Percentiles rank a stretch among this genome's conserved stretches.
Evolutionary conservation across 305 asterid genomes (phyloP).

Genomic region (Fraxinus floribunda): DNA sequence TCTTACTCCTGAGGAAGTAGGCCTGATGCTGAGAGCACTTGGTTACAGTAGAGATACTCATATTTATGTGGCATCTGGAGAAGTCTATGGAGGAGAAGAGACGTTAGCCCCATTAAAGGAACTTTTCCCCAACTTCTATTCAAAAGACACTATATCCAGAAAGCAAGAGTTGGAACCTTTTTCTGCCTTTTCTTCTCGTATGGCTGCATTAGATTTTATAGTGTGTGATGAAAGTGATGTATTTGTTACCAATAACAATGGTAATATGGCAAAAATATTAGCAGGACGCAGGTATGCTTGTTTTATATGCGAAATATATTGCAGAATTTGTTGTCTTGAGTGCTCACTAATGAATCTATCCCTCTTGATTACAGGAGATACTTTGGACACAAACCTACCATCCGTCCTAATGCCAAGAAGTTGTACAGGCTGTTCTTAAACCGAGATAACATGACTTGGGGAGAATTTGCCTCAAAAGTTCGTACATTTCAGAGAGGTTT

Average conservation of each 20-base stretch:
- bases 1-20: constrained; percentile 95
- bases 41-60: constrained; percentile 77
- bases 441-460: constrained; percentile 74
- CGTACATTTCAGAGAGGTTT: constrained; percentile 69
- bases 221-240: constrained; percentile 96
- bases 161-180: constrained; percentile 69
- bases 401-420: constrained; percentile 92
- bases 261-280: constrained; percentile 95
- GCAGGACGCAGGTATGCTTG: constrained; percentile 82
- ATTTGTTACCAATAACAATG: constrained; percentile 92
- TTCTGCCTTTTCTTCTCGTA: constrained; percentile 78
- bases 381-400: constrained; percentile 93
- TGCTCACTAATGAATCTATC: constrained; percentile 12
- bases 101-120: constrained; percentile 86
- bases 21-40: constrained; percentile 85
- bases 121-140: constrained; percentile 83
- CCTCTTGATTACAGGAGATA: constrained; percentile 69
- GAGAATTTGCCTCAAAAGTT: constrained; percentile 55
- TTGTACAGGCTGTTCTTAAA: constrained; percentile 56
- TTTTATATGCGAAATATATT: background rate
- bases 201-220: constrained; percentile 94
- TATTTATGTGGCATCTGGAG: constrained; percentile 96
- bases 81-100: constrained; percentile 88
- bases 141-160: constrained; percentile 74
- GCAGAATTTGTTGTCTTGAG: background rate